These are phyloP conservation scores for Phanerochaete sordida DNA, from an alignment of 768 basidiomycete species.

Conservation along the genomic window DNA sequence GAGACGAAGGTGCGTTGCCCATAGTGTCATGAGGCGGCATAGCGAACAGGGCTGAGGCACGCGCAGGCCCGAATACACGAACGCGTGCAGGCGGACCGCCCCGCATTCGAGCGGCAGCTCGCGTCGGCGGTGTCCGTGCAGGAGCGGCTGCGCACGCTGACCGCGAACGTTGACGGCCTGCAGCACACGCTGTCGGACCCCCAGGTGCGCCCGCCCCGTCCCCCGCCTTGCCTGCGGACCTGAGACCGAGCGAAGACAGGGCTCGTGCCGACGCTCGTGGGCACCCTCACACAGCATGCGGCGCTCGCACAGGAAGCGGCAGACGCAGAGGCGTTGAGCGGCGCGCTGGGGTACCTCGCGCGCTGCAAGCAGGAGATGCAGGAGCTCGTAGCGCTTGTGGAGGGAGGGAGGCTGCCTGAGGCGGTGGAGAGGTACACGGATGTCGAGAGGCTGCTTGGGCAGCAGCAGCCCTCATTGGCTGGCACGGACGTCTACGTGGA, in stretches of 20 bases:
- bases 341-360: slow-evolving; percentile 53
- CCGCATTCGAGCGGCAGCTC: slow-evolving; percentile 61
- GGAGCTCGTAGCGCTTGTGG: slow-evolving; percentile 41
- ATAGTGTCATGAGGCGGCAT: slow-evolving; percentile 8
- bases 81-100: slow-evolving; percentile 62
- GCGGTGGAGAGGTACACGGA: slow-evolving; percentile 46
- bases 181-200: slow-evolving; percentile 49
- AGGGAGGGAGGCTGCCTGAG: slow-evolving; percentile 59
- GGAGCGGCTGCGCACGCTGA: slow-evolving; percentile 48
- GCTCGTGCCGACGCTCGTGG: slow-evolving; percentile 56
- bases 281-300: slow-evolving; percentile 55
- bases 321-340: slow-evolving; percentile 48
- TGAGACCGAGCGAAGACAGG: slow-evolving; percentile 50
- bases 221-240: slow-evolving; percentile 9
- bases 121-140: slow-evolving; percentile 63
- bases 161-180: slow-evolving; percentile 50
- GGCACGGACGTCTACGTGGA: slow-evolving; percentile 50
- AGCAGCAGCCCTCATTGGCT: slow-evolving; percentile 47
- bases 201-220: slow-evolving; percentile 43
- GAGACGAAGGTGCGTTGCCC: slow-evolving; percentile 58
- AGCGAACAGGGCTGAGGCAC: slow-evolving; percentile 10
- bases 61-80: slow-evolving; percentile 65
- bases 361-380: slow-evolving; percentile 47
- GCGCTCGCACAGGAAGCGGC: slow-evolving; percentile 58
- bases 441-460: slow-evolving; percentile 42